Conservation (phyloP, 116 monocot genomes). For the Posidonia oceanica region DNA sequence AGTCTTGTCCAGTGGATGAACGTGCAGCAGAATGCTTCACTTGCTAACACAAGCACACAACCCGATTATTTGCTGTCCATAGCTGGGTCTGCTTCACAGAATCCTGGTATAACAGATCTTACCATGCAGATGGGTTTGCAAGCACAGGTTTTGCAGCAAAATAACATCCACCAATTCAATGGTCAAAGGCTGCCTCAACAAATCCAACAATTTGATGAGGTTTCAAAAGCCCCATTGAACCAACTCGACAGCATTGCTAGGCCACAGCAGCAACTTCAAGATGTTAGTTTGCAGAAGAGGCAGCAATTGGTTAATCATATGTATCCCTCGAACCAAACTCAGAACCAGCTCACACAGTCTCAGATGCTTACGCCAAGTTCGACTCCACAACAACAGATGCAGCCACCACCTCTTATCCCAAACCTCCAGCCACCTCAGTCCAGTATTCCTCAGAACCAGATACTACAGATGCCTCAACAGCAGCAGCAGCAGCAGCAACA, state of each 20-base stretch:
- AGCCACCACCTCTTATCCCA: constrained; percentile 30
- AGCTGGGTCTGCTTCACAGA: constrained; percentile 33
- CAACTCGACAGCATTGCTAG: constrained; percentile 16
- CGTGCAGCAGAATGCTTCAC: constrained; percentile 63
- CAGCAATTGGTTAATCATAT: constrained; percentile 30
- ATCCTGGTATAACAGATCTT: constrained; percentile 37
- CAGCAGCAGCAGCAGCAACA: constrained; percentile 17
- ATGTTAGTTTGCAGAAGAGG: constrained; percentile 22
- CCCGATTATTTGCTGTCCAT: constrained; percentile 42
- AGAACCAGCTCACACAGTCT: constrained; percentile 12
- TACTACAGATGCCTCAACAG: constrained; percentile 8
- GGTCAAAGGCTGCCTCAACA: constrained; percentile 33
- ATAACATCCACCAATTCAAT: constrained; percentile 52
- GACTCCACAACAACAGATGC: constrained; percentile 28
- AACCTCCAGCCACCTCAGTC: constrained; percentile 25
- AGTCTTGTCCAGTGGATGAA: constrained; percentile 91
- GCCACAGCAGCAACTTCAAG: constrained; percentile 27
- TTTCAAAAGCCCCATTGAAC: constrained; percentile 31
- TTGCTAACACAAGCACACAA: constrained; percentile 25
- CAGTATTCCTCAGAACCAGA: constrained; percentile 24
- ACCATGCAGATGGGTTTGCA: constrained; percentile 48
- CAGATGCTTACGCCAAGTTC: constrained; percentile 18
- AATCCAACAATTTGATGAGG: constrained; percentile 31
- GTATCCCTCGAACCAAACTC: constrained; percentile 30
- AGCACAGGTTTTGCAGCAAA: constrained; percentile 33